Evolutionary conservation across 257 asterid genomes (phyloP).

Genomic region (Solanum lycopersicoides): DNA sequence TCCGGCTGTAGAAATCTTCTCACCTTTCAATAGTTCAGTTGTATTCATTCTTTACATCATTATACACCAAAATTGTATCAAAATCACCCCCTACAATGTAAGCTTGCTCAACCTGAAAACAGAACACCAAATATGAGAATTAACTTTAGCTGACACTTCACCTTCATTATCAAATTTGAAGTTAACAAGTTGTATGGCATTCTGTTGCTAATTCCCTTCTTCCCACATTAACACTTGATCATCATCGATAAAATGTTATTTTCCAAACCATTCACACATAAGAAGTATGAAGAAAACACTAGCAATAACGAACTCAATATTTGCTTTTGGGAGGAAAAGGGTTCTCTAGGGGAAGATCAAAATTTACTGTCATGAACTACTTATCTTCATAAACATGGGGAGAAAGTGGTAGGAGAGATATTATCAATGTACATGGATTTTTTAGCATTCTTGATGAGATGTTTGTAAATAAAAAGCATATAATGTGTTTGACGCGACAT

Average conservation of each 20-base stretch:
- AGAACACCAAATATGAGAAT: not conserved
- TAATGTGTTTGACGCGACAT: not conserved
- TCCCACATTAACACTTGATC: not conserved
- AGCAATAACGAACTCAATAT: too few relatives aligned
- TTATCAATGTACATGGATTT: not conserved
- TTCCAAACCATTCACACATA: not conserved
- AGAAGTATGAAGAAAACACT: not conserved
- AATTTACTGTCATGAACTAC: not conserved
- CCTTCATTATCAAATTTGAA: not conserved
- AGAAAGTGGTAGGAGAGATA: not conserved
- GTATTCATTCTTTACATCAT: slow-evolving; percentile 1
- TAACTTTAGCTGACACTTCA: not conserved
- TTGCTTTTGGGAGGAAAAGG: not conserved
- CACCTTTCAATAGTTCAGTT: not conserved
- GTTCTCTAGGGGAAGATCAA: not conserved
- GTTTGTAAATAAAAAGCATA: not conserved
- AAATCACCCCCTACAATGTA: slow-evolving; percentile 12
- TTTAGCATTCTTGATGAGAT: not conserved
- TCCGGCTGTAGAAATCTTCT: not conserved
- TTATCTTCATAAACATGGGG: not conserved
- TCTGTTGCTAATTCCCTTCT: not conserved
- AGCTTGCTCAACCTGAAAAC: slow-evolving; percentile 19
- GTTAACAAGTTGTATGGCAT: not conserved
- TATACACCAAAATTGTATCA: not conserved
- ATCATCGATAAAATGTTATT: not conserved